Evolutionary conservation across 768 basidiomycete genomes (phyloP).

Genomic region (Lactarius indigo): DNA sequence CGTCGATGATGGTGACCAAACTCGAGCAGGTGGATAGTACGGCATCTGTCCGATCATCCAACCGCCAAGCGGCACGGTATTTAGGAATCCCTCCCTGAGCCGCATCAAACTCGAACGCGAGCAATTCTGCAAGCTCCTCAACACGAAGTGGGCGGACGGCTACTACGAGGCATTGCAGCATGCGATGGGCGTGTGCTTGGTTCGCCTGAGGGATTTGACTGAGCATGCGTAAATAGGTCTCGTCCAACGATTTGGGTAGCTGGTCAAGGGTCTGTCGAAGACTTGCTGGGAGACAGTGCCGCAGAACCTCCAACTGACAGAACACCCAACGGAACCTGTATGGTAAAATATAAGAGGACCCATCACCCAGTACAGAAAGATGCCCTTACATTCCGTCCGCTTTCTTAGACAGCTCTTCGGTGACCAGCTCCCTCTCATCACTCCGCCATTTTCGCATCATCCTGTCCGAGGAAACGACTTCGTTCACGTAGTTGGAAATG

Average conservation of each 20-base stretch:
- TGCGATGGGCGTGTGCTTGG: not conserved
- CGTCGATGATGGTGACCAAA: not conserved
- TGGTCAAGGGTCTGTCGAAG: not conserved
- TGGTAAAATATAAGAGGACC: not conserved
- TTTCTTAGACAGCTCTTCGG: too few species aligned
- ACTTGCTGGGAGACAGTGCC: not conserved
- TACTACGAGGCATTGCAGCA: not conserved
- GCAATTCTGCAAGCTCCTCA: not conserved
- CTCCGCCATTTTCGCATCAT: too few species aligned
- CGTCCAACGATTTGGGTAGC: not conserved
- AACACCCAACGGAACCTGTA: not conserved
- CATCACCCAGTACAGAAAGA: accelerated
- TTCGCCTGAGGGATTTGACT: not conserved
- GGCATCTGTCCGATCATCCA: not conserved
- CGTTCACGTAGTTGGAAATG: too few species aligned
- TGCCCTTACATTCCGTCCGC: too few species aligned
- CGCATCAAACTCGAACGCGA: not conserved
- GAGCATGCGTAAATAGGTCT: not conserved
- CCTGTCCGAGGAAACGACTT: too few species aligned
- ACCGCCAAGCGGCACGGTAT: not conserved
- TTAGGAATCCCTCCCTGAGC: not conserved
- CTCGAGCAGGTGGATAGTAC: not conserved
- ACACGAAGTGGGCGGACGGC: not conserved
- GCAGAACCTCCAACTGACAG: not conserved
- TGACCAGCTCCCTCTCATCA: too few species aligned